phyloP scores from a whole-genome alignment of 1,284 basidiomycete species.

The Rhizoctonia solani region DNA sequence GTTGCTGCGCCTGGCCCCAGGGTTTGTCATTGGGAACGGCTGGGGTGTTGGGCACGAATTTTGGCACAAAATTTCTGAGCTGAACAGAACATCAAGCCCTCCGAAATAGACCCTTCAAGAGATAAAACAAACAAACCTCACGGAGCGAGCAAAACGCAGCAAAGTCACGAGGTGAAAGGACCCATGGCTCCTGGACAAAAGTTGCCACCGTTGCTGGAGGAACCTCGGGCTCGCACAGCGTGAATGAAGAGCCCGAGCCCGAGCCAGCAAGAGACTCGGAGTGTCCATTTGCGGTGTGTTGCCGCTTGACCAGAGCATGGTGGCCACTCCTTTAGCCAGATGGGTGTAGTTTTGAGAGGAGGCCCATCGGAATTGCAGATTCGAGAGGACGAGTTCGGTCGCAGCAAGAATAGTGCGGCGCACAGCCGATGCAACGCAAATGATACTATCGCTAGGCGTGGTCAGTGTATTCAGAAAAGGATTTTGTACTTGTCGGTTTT shows the following conservation, averaged over 20 bases:
- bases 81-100: background rate
- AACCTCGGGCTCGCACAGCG: slow-evolving; percentile 14
- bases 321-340: slow-evolving; percentile 19
- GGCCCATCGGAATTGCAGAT: slow-evolving; percentile 24
- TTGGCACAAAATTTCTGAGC: slow-evolving; percentile 31
- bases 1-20: slow-evolving; percentile 28
- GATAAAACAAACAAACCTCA: slow-evolving; percentile 3
- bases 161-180: slow-evolving; percentile 27
- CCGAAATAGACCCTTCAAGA: background rate
- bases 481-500: slow-evolving; percentile 8
- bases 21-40: slow-evolving; percentile 10
- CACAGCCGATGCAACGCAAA: slow-evolving; percentile 28
- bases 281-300: background rate
- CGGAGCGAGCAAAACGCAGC: slow-evolving; percentile 16
- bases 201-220: slow-evolving; percentile 27
- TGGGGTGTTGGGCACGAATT: slow-evolving; percentile 6
- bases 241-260: slow-evolving; percentile 5
- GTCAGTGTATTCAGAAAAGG: slow-evolving; percentile 20
- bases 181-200: slow-evolving; percentile 30
- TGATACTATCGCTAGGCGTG: slow-evolving; percentile 22
- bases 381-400: slow-evolving; percentile 27
- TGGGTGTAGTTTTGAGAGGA: slow-evolving; percentile 28
- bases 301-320: slow-evolving; percentile 21
- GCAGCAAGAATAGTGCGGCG: slow-evolving; percentile 23
- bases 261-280: slow-evolving; percentile 1